phyloP scores from a whole-genome alignment of 1,139 yeast species.

The Yamadazyma triangularis region DNA sequence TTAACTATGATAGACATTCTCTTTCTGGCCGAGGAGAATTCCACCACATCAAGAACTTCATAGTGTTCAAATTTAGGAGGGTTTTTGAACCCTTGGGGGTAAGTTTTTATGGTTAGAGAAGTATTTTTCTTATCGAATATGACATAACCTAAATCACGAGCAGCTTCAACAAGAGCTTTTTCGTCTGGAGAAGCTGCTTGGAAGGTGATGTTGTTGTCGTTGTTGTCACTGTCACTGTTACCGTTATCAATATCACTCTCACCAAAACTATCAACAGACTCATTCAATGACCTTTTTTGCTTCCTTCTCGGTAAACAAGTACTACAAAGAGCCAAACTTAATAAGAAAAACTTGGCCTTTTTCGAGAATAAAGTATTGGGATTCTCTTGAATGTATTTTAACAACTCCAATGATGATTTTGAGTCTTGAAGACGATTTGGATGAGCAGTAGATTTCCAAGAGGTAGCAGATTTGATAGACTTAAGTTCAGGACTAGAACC shows the following conservation, averaged over 20 bases:
- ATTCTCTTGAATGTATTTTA: slow-evolving; percentile 63
- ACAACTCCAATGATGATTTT: slow-evolving; percentile 45
- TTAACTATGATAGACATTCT: slow-evolving; percentile 87
- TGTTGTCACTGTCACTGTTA: slow-evolving; percentile 13
- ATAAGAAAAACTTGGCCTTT: slow-evolving; percentile 71
- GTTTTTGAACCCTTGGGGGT: slow-evolving; percentile 73
- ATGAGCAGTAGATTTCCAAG: slow-evolving; percentile 38
- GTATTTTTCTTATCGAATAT: slow-evolving; percentile 65
- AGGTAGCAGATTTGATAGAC: slow-evolving; percentile 17
- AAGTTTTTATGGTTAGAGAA: slow-evolving; percentile 62
- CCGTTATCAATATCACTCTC: slow-evolving; percentile 7
- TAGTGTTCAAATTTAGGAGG: slow-evolving; percentile 64
- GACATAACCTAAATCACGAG: slow-evolving; percentile 87
- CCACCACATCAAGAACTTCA: slow-evolving; percentile 73
- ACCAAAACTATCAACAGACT: not conserved
- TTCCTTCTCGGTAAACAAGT: slow-evolving; percentile 68
- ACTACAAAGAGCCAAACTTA: slow-evolving; percentile 84
- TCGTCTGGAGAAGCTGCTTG: slow-evolving; percentile 98
- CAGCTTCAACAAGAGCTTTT: slow-evolving; percentile 87
- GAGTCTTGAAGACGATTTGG: slow-evolving; percentile 28
- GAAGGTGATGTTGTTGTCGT: slow-evolving; percentile 57
- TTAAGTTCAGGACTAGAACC: slow-evolving; percentile 18
- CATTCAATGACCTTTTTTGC: not conserved
- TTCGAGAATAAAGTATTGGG: slow-evolving; percentile 71
- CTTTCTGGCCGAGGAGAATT: slow-evolving; percentile 83